phyloP scores from a whole-genome alignment of 148 eudicot genomes.

The Mesembryanthemum crystallinum region DNA sequence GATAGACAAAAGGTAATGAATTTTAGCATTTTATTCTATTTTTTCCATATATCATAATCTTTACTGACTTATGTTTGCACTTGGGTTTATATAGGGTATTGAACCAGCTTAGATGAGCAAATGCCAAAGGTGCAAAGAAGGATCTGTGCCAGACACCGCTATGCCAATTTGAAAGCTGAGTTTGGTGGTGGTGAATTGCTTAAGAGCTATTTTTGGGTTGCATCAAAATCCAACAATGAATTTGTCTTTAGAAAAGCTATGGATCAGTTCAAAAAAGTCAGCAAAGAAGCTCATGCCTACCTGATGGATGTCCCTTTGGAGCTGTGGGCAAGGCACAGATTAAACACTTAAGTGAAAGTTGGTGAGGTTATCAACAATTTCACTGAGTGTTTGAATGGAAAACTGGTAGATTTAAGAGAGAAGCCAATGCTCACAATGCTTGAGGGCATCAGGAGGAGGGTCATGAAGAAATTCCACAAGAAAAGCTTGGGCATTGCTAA shows the following conservation, averaged over 20 bases:
- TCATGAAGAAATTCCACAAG: slow-evolving; percentile 6
- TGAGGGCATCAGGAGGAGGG: not conserved
- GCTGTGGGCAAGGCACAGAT: slow-evolving; percentile 5
- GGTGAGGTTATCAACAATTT: slow-evolving; percentile 2
- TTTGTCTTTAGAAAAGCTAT: not conserved
- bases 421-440: slow-evolving; percentile 6
- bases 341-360: not conserved
- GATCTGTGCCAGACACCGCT: not conserved
- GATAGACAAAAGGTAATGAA: too few species aligned
- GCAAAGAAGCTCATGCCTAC: not conserved
- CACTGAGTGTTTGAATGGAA: slow-evolving; percentile 11
- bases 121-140: not conserved
- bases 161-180: slow-evolving; percentile 1
- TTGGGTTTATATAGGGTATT: not conserved
- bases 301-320: not conserved
- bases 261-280: not conserved
- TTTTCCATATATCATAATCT: too few species aligned
- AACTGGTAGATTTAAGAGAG: not conserved
- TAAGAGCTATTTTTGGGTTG: not conserved
- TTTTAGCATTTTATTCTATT: too few species aligned
- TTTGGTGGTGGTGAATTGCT: not conserved
- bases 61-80: too few species aligned
- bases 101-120: not conserved
- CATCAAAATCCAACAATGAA: not conserved
- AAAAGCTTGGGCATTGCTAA: not conserved